Conservation (phyloP, 345 rosid species). For the Hibiscus tridactylites region DNA sequence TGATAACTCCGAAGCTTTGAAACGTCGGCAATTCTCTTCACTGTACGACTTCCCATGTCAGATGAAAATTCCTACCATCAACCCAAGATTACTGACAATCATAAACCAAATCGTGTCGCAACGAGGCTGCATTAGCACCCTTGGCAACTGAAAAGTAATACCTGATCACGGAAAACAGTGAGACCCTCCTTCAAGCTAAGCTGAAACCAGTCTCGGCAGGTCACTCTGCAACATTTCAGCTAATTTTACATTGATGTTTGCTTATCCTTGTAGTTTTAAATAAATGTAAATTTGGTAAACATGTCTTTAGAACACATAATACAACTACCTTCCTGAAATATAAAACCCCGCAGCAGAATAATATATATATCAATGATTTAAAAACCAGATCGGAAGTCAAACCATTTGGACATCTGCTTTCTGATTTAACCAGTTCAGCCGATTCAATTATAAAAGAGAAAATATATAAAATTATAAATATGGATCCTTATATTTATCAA, state of each 20-base stretch:
- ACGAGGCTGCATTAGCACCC: neutral
- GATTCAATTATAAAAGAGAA: no score
- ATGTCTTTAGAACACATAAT: neutral
- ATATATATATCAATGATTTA: neutral
- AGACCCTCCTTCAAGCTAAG: constrained; percentile 99
- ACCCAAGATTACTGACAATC: neutral
- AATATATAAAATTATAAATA: neutral
- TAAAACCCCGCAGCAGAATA: neutral
- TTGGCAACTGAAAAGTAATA: constrained; percentile 11
- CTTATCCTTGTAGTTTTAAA: neutral
- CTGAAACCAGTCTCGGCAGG: constrained; percentile 99
- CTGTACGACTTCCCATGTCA: constrained; percentile 98
- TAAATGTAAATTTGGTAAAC: neutral
- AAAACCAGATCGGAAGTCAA: no score
- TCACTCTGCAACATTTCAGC: constrained; percentile 55
- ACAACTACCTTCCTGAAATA: neutral
- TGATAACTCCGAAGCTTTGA: constrained; percentile 83
- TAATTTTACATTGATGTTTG: neutral
- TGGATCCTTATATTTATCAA: neutral
- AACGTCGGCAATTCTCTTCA: constrained; percentile 93
- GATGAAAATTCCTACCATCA: constrained; percentile 83
- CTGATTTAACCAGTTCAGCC: no score
- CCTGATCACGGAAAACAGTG: constrained; percentile 97
- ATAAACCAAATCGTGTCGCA: neutral
- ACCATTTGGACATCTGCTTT: no score